Conservation (phyloP, 768 basidiomycete genomes). For the Pleurotus sapidus region DNA sequence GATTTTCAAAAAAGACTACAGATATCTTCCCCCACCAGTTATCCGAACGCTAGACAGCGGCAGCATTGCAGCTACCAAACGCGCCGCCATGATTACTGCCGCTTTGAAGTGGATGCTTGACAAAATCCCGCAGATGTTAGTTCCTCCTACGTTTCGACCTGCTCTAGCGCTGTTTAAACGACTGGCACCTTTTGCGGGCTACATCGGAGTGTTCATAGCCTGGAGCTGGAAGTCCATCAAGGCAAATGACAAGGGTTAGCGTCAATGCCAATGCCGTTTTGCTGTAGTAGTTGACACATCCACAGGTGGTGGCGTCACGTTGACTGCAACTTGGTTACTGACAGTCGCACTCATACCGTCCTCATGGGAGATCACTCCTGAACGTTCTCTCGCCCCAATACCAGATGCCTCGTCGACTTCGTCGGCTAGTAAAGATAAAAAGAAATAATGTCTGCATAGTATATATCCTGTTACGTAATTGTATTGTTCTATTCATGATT, state of each 20-base stretch:
- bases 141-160: slow-evolving; percentile 60
- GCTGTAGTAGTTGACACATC: slow-evolving; percentile 5
- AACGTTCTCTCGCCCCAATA: not conserved
- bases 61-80: slow-evolving; percentile 66
- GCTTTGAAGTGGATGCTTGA: slow-evolving; percentile 72
- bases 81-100: slow-evolving; percentile 71
- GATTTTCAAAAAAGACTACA: slow-evolving; percentile 5
- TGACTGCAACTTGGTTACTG: slow-evolving; percentile 81
- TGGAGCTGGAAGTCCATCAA: slow-evolving; percentile 77
- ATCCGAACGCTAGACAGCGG: slow-evolving; percentile 60
- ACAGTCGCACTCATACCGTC: slow-evolving; percentile 75
- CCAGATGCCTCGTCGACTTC: no score
- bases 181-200: slow-evolving; percentile 63
- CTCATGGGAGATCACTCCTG: slow-evolving; percentile 51
- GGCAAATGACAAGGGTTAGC: slow-evolving; percentile 62
- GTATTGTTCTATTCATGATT: no score
- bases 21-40: slow-evolving; percentile 76
- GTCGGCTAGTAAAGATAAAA: no score
- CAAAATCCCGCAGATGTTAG: slow-evolving; percentile 53
- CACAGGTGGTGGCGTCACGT: slow-evolving; percentile 71
- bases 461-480: no score
- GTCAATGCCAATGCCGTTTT: slow-evolving; percentile 8
- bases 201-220: slow-evolving; percentile 73
- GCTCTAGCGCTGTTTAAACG: slow-evolving; percentile 58
- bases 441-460: no score